phyloP scores from a whole-genome alignment of 2,329 filamentous ascomycete genomes.

The Hortaea sp. region DNA sequence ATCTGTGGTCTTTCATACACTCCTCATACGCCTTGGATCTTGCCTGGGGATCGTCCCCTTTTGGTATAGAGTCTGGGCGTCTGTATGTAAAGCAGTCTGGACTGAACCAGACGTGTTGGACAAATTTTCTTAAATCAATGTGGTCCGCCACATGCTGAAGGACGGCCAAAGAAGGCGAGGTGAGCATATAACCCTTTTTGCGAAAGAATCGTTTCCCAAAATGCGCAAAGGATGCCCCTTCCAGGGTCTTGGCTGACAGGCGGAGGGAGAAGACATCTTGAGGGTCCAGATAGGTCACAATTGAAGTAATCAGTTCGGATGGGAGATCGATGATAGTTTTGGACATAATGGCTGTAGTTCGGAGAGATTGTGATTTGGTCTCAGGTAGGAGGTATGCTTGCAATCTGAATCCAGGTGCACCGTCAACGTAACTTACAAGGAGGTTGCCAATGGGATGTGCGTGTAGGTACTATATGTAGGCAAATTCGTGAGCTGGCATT shows the following conservation, averaged over 20 bases:
- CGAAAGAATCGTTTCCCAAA: conserved; percentile 23
- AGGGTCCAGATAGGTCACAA: conserved; percentile 14
- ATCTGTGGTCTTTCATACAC: conserved; percentile 14
- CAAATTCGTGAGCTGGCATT: too few relatives aligned
- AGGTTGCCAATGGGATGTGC: too few relatives aligned
- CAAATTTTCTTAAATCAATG: conserved; percentile 14
- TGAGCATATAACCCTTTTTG: conserved; percentile 25
- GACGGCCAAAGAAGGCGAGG: conserved; percentile 13
- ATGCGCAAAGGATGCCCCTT: conserved; percentile 13
- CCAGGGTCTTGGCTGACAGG: conserved; percentile 11
- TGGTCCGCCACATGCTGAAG: conserved; percentile 15
- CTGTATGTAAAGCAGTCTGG: conserved; percentile 16
- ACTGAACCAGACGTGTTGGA: conserved; percentile 26
- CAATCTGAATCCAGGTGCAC: too few relatives aligned
- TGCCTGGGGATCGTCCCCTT: conserved; percentile 11
- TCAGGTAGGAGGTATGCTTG: too few relatives aligned
- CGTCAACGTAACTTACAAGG: too few relatives aligned
- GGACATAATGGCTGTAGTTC: background rate
- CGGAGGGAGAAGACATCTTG: conserved; percentile 15
- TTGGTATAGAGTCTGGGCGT: conserved; percentile 11
- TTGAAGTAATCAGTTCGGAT: conserved; percentile 17
- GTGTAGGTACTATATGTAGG: too few relatives aligned
- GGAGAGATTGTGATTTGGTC: too few relatives aligned
- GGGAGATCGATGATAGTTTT: conserved; percentile 14
- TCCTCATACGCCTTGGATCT: conserved; percentile 12